Evolutionary conservation across 2,329 filamentous ascomycete genomes (phyloP), one percentile per base, ranked within the genome.

Genomic region (Claviceps sp.): DNA sequence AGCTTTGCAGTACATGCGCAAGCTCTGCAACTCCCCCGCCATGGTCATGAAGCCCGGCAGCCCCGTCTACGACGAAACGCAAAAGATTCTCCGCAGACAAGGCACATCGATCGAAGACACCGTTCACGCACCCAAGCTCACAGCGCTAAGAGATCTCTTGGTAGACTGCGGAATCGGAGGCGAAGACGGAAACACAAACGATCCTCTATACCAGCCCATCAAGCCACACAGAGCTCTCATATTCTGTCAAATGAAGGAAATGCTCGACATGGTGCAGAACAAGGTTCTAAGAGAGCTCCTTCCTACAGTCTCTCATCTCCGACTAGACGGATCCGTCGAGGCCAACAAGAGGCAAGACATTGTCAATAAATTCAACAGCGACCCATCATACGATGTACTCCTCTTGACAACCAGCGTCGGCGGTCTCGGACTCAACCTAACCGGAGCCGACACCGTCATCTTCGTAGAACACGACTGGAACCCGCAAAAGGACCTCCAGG

Each of bases 391-490:
- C 65, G 93, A 98, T 63, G 89, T 93, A 43, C 73, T 98, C 47
- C 79, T 98, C 6, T 74, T 98, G 56, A 98, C 94, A 0, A 98
- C 93, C 0, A 94, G 86, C 61, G 93, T 98, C 46, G 93, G 93
- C 66, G 93, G 93, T 56, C 75, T 98, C 1, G 93, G 93, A 30
- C 78, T 98, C 52, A 98, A 98, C 67, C 72, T 98, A 57, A 98
- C 93, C 0, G 93, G 93, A 59, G 93, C 93, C 3, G 93, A 98
- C 68, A 98, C 93, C 0, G 93, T 98, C 67, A 98, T 98, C 60
- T 98, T 98, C 62, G 94, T 98, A 34, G 93, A 98, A 69, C 94
- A 98, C 68, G 93, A 98, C 68, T 98, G 93, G 93, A 98, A 98
- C 65, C 93, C 93, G 37, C 93, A 98, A 66, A 95, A 95, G 68